A percentile compares a stretch with the other conserved stretches of the same genome.
phyloP scores from a whole-genome alignment of 2,329 filamentous ascomycete genomes.

The Aspergillus tamarii region DNA sequence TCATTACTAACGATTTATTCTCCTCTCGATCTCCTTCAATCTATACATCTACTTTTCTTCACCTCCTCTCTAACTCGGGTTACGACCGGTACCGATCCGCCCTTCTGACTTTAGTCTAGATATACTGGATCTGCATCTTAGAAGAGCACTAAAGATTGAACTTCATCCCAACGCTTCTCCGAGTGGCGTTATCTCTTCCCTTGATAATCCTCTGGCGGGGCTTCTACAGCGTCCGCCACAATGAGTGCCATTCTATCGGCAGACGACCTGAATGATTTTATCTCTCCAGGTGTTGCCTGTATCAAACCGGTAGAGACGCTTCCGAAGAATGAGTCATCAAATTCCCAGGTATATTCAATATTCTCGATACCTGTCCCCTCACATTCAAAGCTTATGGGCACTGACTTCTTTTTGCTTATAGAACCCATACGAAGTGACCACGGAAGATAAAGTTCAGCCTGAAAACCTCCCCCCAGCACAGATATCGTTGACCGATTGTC shows the following conservation, averaged over 20 bases:
- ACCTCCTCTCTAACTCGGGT: background rate
- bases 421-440: constrained; percentile 82
- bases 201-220: constrained; percentile 16
- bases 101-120: background rate
- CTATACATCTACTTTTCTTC: constrained; percentile 5
- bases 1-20: constrained; percentile 20
- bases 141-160: background rate
- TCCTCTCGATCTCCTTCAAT: constrained; percentile 1
- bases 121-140: too few species aligned
- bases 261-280: constrained; percentile 98
- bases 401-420: constrained; percentile 35
- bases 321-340: constrained; percentile 62
- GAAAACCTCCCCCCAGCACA: constrained; percentile 72
- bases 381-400: constrained; percentile 11
- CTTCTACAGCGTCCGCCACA: constrained; percentile 32
- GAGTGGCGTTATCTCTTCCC: constrained; percentile 11
- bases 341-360: constrained; percentile 44
- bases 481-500: constrained; percentile 95
- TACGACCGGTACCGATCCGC: background rate
- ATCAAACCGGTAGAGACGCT: constrained; percentile 97
- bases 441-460: constrained; percentile 74
- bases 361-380: constrained; percentile 5
- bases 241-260: constrained; percentile 98
- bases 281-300: constrained; percentile 94
- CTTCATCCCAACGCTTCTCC: background rate